Evolutionary conservation across 345 rosid species (phyloP), one percentile per base, ranked within the genome.

Genomic region (Aquilaria malaccensis): DNA sequence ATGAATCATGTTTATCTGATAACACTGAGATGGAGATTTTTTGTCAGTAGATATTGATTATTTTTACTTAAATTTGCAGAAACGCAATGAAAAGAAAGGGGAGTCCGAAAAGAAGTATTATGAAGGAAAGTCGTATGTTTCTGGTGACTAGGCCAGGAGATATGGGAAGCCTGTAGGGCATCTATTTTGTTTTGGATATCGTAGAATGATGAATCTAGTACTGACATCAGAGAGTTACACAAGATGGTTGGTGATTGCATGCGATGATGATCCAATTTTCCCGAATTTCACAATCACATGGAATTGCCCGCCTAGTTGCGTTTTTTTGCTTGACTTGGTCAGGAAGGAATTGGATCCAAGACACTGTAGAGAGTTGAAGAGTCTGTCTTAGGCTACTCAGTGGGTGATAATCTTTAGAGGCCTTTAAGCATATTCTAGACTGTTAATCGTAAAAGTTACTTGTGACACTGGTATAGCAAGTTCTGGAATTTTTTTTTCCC

Each of bases 71-170:
- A 9, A 37, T 49, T 2, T 72, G 79, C 82, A 87, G 95, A 79
- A 84, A 72, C 88, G 91, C 3, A 82, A 87, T n/a, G 88, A 81
- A 73, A 81, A 76, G 77, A 87, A 87, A 85, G 66, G 64, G 52
- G 86, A 70, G 45, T 80, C 86, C 43, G 95, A 87, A 74, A 82
- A 45, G 55, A 84, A 60, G 74, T 87, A 87, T 66, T 84, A 87
- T 29, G 88, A 80, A 52, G 77, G 50, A 13, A 87, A 84, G 81
- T 60, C 77, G 22, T 75, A 49, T 2, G 75, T 87, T 7, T 63
- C 79, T 0, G 88, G 76, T 2, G 91, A 87, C 56, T 82, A 62
- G 58, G 43, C 66, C 3, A 59, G 59, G 33, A 52, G 61, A 11
- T 46, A 45, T 55, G 13, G 58, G 62, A 33, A 10, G 14, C 15